Evolutionary conservation across 2,329 filamentous ascomycete species (phyloP).

Genomic region (Metarhizium anisopliae): DNA sequence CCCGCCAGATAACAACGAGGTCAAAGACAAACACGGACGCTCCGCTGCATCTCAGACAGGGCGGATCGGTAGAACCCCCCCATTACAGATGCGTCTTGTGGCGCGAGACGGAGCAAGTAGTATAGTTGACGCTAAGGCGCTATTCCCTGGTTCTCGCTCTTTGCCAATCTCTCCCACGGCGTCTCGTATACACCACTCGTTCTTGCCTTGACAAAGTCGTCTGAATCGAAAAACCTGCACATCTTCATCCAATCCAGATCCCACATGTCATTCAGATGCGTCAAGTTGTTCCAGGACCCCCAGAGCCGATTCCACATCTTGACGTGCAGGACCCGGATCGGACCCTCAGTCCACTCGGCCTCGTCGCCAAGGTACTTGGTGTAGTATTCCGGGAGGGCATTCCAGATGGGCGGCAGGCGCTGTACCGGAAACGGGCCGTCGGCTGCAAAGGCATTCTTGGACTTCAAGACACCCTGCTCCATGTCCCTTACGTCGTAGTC

Average conservation of each 20-base stretch:
- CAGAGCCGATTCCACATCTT: slow-evolving; percentile 5
- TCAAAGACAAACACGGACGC: no score
- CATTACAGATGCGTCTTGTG: no score
- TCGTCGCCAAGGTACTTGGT: not conserved
- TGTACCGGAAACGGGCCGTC: slow-evolving; percentile 2
- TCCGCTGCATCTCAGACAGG: no score
- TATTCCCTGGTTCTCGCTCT: not conserved
- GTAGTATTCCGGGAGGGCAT: slow-evolving; percentile 2
- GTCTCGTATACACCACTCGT: not conserved
- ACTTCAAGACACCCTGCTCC: slow-evolving; percentile 3
- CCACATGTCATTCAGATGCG: slow-evolving; percentile 4
- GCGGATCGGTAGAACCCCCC: no score
- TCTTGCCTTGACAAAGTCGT: not conserved
- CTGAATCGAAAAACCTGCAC: slow-evolving; percentile 1
- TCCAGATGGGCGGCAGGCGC: not conserved
- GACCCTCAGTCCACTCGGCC: not conserved
- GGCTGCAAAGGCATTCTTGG: slow-evolving; percentile 2
- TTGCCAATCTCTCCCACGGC: not conserved
- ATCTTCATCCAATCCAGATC: slow-evolving; percentile 5
- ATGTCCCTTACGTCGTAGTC: slow-evolving; percentile 1
- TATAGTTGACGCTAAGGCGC: no score
- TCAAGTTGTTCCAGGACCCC: slow-evolving; percentile 5
- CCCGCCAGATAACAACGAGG: no score
- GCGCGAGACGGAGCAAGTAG: no score
- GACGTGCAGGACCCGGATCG: slow-evolving; percentile 1